Conservation (phyloP, 2,329 filamentous ascomycete species). For the Hymenoscyphus occultus region DNA sequence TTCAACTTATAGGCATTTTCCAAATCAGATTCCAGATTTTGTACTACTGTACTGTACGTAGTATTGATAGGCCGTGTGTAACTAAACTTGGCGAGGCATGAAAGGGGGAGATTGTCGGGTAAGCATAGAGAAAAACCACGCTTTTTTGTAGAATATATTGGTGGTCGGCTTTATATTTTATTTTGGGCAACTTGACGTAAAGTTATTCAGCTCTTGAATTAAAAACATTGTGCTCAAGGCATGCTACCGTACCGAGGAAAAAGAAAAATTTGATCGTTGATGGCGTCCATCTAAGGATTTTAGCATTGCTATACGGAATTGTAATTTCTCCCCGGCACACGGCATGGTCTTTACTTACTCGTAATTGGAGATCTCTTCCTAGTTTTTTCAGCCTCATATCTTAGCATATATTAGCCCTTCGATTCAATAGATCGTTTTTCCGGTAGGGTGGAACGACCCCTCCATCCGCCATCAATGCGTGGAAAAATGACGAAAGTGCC, state of each 20-base stretch:
- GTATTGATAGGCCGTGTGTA: neutral
- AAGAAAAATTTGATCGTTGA: neutral
- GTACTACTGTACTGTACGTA: neutral
- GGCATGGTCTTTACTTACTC: neutral
- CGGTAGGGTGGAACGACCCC: neutral
- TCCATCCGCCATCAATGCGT: conserved; percentile 1
- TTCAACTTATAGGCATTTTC: too few species aligned
- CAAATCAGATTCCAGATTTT: neutral
- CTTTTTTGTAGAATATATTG: neutral
- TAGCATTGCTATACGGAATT: neutral
- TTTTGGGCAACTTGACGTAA: neutral
- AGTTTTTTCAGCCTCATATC: neutral
- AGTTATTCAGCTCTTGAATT: neutral
- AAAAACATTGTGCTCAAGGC: neutral
- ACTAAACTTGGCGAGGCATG: neutral
- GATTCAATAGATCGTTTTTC: neutral
- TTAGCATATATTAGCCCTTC: neutral
- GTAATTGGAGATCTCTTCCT: neutral
- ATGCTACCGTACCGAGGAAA: neutral
- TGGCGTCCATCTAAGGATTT: neutral
- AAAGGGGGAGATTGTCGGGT: neutral
- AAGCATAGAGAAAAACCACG: neutral
- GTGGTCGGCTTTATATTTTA: neutral
- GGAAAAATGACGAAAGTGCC: conserved; percentile 1
- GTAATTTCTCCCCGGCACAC: neutral